These are phyloP conservation scores for Neophaeococcomyces aloes DNA, from an alignment of 2,329 filamentous ascomycete genomes.

Conservation along the genomic window DNA sequence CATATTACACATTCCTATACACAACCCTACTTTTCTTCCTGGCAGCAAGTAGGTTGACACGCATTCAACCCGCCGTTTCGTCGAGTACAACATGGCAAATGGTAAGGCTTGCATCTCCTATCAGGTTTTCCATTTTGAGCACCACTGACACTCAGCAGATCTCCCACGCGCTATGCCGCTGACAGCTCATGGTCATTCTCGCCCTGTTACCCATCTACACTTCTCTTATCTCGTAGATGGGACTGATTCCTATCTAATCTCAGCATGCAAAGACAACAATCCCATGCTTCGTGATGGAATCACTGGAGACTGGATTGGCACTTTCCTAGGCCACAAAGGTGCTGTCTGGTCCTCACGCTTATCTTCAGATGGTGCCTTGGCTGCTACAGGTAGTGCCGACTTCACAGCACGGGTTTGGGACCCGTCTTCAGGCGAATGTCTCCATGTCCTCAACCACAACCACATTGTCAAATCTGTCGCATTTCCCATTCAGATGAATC, in stretches of 20 bases:
- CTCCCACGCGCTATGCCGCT: conserved; percentile 63
- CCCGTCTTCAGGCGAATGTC: conserved; percentile 80
- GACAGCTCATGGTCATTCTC: conserved; percentile 89
- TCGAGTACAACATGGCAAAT: conserved; percentile 1
- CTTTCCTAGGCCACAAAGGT: conserved; percentile 95
- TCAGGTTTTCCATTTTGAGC: not conserved
- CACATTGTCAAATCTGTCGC: conserved; percentile 93
- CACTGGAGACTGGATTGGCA: conserved; percentile 96
- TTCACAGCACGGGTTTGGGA: conserved; percentile 98
- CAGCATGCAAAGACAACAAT: conserved; percentile 94
- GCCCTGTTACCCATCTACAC: conserved; percentile 80
- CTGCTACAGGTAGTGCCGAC: conserved; percentile 88
- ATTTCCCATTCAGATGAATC: conserved; percentile 69
- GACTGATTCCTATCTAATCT: conserved; percentile 82
- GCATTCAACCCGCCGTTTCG: not conserved
- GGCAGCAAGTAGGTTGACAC: not conserved
- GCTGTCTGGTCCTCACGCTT: conserved; percentile 94
- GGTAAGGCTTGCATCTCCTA: not conserved
- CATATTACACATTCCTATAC: not conserved
- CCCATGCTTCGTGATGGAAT: conserved; percentile 95
- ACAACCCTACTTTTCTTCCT: not conserved
- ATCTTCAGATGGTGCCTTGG: conserved; percentile 74
- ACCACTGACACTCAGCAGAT: conserved; percentile 23
- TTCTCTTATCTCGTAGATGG: conserved; percentile 78
- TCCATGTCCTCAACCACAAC: conserved; percentile 78